Base-by-base conservation (phyloP, 169 alveolate species). In the Plasmodium ovale region DNA sequence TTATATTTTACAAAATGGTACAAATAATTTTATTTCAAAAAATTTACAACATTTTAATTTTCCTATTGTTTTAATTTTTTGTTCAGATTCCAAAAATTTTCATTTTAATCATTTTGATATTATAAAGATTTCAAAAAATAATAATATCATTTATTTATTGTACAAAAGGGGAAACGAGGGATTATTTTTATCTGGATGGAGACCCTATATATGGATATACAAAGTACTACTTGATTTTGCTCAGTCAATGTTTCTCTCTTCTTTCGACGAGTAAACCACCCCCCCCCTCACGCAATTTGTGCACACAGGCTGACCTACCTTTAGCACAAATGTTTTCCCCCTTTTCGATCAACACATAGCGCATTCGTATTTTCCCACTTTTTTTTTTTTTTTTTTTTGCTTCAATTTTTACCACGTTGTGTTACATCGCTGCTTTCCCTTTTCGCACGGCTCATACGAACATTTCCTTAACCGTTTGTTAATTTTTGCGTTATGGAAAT, bases 151-250 rank as follows among this genome's bases (percentile, higher is more conserved):
- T 27, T 82, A 82, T 82, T 67, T 82, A 62, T 67, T 82, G 44
- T 82, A 82, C 37, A 82, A 82, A 70, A 82, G 90, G 35, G 90
- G 90, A 51, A 82, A 82, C 37, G 85, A 82, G 51, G 90, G 90
- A 29, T 67, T 65, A 16, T 82, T 82, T 39, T 53, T 82, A 25
- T 82, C 90, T 19, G 90, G 90, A 9, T 51, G 64, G 12, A 65
- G 59, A 58, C 90, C 90, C 33, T 82, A 65, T 27, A 67, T 82
- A 67, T 82, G 90, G 90, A 82, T 82, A 53, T 59, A 82, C 62
- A 82, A 68, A 25, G 47, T 82, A 3, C 62, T 82, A 1, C 67
- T 82, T 53, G 90, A 68, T 42, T 67, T 82, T 25, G 71, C 49
- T 47, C 85, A 82, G 47, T 67, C 90, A 10, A n/a, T 82, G 44